Evolutionary conservation across 768 basidiomycete species (phyloP).

Genomic region (Clathrus columnatus): DNA sequence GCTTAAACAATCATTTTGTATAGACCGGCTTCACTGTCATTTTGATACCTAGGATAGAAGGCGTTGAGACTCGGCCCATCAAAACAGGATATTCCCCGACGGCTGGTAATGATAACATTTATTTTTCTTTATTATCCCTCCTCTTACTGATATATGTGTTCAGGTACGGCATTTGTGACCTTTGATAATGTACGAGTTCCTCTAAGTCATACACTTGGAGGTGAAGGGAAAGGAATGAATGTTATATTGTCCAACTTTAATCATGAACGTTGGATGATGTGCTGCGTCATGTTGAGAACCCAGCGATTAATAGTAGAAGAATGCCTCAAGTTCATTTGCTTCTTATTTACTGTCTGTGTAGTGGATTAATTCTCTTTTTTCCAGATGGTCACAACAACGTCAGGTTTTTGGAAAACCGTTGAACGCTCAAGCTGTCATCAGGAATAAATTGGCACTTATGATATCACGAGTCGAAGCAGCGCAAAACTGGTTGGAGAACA

Average conservation of each 20-base stretch:
- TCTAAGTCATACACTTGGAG: conserved; percentile 78
- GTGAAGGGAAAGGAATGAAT: conserved; percentile 72
- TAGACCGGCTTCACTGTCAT: conserved; percentile 70
- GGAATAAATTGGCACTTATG: conserved; percentile 82
- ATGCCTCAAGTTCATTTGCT: conserved; percentile 59
- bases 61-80: conserved; percentile 77
- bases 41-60: conserved; percentile 61
- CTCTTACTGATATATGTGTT: background rate
- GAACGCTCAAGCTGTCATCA: conserved; percentile 74
- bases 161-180: conserved; percentile 12
- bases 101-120: conserved; percentile 87
- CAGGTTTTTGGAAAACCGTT: conserved; percentile 87
- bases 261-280: conserved; percentile 87
- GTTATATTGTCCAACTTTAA: conserved; percentile 83
- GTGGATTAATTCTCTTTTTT: conserved; percentile 7
- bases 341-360: no score
- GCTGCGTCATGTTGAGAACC: conserved; percentile 56
- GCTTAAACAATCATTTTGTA: background rate
- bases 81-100: conserved; percentile 89
- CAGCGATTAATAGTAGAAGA: conserved; percentile 84
- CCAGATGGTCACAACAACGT: conserved; percentile 81
- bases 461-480: conserved; percentile 80
- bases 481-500: conserved; percentile 83
- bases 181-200: conserved; percentile 61
- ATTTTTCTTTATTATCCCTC: conserved; percentile 59